Evolutionary conservation across 2,329 filamentous ascomycete species (phyloP), one percentile per base, ranked within the genome.

Genomic region (Botrytis cinerea): DNA sequence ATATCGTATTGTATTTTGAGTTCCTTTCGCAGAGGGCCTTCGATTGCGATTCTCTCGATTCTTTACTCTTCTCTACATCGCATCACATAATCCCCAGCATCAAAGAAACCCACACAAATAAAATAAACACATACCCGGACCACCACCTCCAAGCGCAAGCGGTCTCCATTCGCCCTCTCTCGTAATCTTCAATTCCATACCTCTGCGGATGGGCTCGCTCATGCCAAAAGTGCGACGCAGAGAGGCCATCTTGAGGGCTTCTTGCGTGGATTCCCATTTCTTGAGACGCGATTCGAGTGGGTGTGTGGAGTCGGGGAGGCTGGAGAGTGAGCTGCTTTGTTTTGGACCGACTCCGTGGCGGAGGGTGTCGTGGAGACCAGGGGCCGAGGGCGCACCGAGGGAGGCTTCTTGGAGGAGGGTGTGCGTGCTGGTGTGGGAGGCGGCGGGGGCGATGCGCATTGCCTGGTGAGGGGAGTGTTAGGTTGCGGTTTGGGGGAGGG

Each of bases 171-270:
- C 90, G 76, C 93, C 92, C 75, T 92, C 90, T 75, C 89, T 86
- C 28, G 93, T 91, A 81, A 97, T 95, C 88, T 94, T 93, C 82
- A 97, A 87, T 86, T 99, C 96, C 96, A 99, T 98, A 75, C 92
- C 93, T 72, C 95, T 90, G 73, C 94, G 90, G 79, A 98, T 90
- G 4, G 96, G 96, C 88, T 98, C 96, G 40, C 93, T 93, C 80
- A 98, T 91, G 77, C 96, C 96, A 83, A 94, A 98, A 64, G 93
- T 91, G 77, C 94, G 92, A 77, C 94, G 91, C 79, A 98, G 89
- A 70, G 90, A 88, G 84, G 95, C 91, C 93, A 97, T 96, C 84
- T 97, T 96, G 82, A 97, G 84, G 48, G 86, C 83, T 79, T 97
- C 92, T 84, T 98, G 95, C 60, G 95, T 97, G 74, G 91, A 87